These are phyloP conservation scores for Pyrenophora seminiperda DNA, from an alignment of 2,329 filamentous ascomycete genomes.

Conservation along the genomic window DNA sequence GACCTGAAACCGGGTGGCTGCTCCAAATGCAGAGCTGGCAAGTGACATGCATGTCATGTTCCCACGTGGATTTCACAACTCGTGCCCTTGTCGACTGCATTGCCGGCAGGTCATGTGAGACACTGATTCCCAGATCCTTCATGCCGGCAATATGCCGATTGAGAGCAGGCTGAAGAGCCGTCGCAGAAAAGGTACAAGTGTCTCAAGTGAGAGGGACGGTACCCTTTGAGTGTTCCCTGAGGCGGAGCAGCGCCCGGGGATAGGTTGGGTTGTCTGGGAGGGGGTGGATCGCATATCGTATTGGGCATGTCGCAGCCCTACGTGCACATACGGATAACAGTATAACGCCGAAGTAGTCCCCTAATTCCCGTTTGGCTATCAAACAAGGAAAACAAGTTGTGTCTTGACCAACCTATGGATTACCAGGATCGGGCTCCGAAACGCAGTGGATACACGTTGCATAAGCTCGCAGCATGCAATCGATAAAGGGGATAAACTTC, in stretches of 20 bases:
- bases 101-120: background rate
- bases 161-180: background rate
- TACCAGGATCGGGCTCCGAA: background rate
- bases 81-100: no score
- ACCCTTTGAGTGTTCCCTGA: background rate
- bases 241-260: background rate
- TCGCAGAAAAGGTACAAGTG: background rate
- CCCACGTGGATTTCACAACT: no score
- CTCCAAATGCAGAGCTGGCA: no score
- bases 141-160: slow-evolving; percentile 6
- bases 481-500: background rate
- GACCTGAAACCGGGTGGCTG: no score
- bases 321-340: background rate
- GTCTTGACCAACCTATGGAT: background rate
- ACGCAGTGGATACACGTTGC: background rate
- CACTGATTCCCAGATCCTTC: background rate
- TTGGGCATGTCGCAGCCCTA: slow-evolving; percentile 7
- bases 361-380: slow-evolving; percentile 13
- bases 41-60: no score
- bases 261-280: background rate
- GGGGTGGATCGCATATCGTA: background rate
- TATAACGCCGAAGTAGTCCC: slow-evolving; percentile 8
- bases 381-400: background rate
- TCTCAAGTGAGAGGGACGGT: background rate
- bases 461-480: background rate